Evolutionary conservation across 73 alveolate species (phyloP), one percentile per base, ranked within the genome.

Genomic region (Blepharisma japonicum): DNA sequence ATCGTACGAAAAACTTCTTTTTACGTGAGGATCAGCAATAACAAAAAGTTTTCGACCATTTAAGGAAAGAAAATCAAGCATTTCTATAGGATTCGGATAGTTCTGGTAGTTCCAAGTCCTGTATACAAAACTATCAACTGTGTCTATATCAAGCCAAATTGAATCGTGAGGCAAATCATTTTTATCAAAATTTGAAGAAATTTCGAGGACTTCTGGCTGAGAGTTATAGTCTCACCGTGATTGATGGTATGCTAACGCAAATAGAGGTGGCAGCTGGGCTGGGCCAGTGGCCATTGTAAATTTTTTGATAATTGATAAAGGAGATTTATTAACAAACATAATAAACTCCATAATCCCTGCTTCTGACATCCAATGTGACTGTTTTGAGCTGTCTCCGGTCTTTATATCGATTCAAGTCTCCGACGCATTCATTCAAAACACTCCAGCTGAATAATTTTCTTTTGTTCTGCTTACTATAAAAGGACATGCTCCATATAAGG

Each of bases 151-250:
- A n/a, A 88, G 86, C 95, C 95, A 88, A 6, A 88, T 25, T 7
- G 84, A 77, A 49, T 88, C 95, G 5, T 77, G 71, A 9, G 92
- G 91, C n/a, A 85, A 45, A 8, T 77, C 68, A 25, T 84, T 70
- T 21, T 79, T 32, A 9, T 70, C 82, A 5, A 45, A 70, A n/a
- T 54, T 54, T 45, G 11, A n/a, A 46, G 42, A 48, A 45, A 96
- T 86, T 48, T 85, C 77, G 27, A 81, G 77, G 14, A 90, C 89
- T 55, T 93, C 98, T 6, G 88, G 78, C 68, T 94, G 89, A 66
- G 87, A 85, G 68, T 87, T 82, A 84, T 96, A 96, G 83, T 92
- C 90, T 96, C 97, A 96, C 77, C 98, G 85, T 77, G 97, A 90
- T 88, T 96, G 90, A 86, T 96, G n/a, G 83, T 92, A 94, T 7